Evolutionary conservation across 2,329 filamentous ascomycete genomes (phyloP), one percentile per base, ranked within the genome.

Genomic region (Gnomoniopsis sp.): DNA sequence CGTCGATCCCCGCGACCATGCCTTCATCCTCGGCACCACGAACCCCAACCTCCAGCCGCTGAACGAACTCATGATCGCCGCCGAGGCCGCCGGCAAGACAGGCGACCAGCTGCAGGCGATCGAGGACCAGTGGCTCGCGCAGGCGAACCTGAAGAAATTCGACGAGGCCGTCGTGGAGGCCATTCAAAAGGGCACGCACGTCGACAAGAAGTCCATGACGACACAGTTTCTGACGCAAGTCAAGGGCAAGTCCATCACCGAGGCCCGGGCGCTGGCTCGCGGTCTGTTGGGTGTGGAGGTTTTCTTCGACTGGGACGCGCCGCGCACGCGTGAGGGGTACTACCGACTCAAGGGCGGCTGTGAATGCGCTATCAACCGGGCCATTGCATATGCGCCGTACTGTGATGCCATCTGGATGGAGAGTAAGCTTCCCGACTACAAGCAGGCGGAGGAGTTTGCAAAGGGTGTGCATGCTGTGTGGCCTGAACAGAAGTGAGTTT

Each of bases 381-480:
- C 93, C 36, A 78, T 96, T 59, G 91, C 93, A 6, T 98, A 96
- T 71, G 93, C 91, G 0, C 93, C 95, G 2, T 96, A 96, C 77
- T 89, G 89, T 63, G 93, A 98, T 70, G 87, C 96, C 73, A 96
- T 99, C 75, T 99, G 95, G 95, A 99, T 99, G 95, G 95, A 99
- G 84, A 93, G 89, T 79, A 97, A 96, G 79, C 81, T 96, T 65
- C 95, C 95, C 49, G 93, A 98, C 73, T 98, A 82, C 74, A 82
- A 82, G 52, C 95, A 98, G 79, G 95, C 95, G 23, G 85, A 91
- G 79, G 89, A 97, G 71, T 99, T 99, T 68, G 93, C 95, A 34
- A 83, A 90, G 47, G 93, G 95, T 52, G 93, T 99, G 44, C 95
- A 98, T 75, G 89, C 91, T 58, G 91, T 92, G 11, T 97, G 89